Evolutionary conservation across 768 basidiomycete species (phyloP), one percentile per base, ranked within the genome.

Genomic region (Rhodotorula toruloides): DNA sequence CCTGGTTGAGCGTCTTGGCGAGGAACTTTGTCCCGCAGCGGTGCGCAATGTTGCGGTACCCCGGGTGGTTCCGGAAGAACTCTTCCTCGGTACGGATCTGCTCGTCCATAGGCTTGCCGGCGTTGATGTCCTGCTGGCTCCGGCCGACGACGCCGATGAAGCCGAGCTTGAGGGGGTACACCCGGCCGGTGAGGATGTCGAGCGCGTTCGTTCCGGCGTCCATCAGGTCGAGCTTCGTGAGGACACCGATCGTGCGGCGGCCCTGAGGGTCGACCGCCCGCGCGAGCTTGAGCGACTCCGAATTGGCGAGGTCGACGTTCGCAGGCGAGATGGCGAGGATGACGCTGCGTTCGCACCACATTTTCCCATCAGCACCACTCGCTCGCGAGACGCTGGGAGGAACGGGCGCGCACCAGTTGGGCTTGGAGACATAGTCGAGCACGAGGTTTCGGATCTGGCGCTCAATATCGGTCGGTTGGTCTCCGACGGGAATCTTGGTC

Each of bases 141-240:
- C 96, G 87, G 76, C 96, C 96, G 63, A 99, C 96, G 19, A 98
- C 88, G 27, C 96, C 96, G 70, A 98, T 93, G 78, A 99, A 99
- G 50, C 96, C 96, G 17, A 99, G 84, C 77, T 97, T 98, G 68
- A 99, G 84, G 39, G 96, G 96, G 78, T 99, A 99, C 49, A 97
- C 89, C 65, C 94, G 88, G 46, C 96, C 96, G 0, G 91, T 97
- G 43, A 98, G 83, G 71, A 98, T 87, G 78, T 99, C 94, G 42
- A 93, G 80, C 29, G 96, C 96, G 77, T 99, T 97, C 42, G 96
- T 99, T 36, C 96, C 96, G 11, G 93, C 93, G 74, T 98, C 96
- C 96, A 99, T 99, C 52, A 99, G 83, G 79, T 99, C 96, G 40
- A 98, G 84, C 78, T 99, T 99, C 21, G 94, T 94, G 56, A 99